Conservation (phyloP, 305 asterid genomes). For the Lippia alba region DNA sequence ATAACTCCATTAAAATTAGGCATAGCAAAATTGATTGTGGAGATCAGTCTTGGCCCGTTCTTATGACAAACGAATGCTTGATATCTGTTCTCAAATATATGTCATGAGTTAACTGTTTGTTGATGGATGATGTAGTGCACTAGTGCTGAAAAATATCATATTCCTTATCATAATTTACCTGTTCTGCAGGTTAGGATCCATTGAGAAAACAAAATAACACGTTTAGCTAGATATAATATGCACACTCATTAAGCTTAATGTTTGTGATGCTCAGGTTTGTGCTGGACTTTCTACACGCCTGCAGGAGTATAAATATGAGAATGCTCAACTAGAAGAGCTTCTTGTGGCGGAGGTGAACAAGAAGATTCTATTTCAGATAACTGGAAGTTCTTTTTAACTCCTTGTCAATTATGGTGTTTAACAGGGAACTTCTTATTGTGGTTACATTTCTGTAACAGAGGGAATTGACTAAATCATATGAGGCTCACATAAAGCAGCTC, state of each 20-base stretch:
- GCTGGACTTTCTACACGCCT: conserved; percentile 99
- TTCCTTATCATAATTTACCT: conserved; percentile 22
- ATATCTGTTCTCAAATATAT: conserved; percentile 1
- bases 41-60: neutral
- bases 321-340: conserved; percentile 97
- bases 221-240: neutral
- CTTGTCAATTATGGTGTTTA: conserved; percentile 14
- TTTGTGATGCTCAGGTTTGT: conserved; percentile 71
- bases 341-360: conserved; percentile 85
- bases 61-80: neutral
- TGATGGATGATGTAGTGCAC: conserved; percentile 6
- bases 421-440: conserved; percentile 33
- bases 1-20: neutral
- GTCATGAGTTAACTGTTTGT: conserved; percentile 3
- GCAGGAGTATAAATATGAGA: conserved; percentile 98
- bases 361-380: conserved; percentile 21
- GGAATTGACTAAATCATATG: conserved; percentile 89
- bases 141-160: conserved; percentile 18
- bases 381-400: conserved; percentile 15
- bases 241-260: conserved; percentile 15
- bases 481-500: conserved; percentile 80
- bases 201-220: conserved; percentile 25
- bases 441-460: conserved; percentile 63
- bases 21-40: neutral
- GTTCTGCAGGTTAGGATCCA: conserved; percentile 25